phyloP scores from a whole-genome alignment of 169 alveolate genomes.

The Amoebophrya sp. region DNA sequence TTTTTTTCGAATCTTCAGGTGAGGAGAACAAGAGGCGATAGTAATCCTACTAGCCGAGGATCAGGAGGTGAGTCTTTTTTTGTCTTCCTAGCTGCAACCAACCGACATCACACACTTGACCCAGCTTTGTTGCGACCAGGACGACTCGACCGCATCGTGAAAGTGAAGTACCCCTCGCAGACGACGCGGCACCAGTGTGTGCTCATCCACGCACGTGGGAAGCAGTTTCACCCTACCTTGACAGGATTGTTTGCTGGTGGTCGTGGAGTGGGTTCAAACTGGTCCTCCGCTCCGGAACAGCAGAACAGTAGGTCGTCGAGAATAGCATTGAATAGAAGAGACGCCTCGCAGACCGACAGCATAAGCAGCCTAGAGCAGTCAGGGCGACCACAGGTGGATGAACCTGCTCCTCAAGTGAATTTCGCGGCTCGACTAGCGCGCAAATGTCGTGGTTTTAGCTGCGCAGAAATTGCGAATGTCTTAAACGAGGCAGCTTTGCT shows the following conservation, averaged over 20 bases:
- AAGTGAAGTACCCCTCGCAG: background rate
- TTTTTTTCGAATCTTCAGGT: no score
- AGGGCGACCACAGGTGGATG: no score
- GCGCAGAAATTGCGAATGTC: background rate
- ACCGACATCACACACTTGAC: constrained; percentile 93
- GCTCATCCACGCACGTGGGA: constrained; percentile 6
- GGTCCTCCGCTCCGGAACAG: no score
- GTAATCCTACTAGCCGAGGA: no score
- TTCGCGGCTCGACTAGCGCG: background rate
- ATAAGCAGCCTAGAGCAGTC: no score
- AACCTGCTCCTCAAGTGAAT: no score
- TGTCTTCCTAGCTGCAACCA: constrained; percentile 86
- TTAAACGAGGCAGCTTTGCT: background rate
- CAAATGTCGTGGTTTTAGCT: background rate
- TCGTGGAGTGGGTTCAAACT: no score
- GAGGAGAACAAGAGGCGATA: no score
- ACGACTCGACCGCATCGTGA: constrained; percentile 80
- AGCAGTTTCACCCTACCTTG: background rate
- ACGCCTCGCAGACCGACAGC: no score
- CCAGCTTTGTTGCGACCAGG: constrained; percentile 95
- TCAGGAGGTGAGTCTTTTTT: background rate
- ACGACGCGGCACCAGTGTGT: background rate
- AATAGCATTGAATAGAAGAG: no score
- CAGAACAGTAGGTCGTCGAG: no score
- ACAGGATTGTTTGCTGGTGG: no score